Evolutionary conservation across 495 filamentous ascomycete species (phyloP).

Genomic region (Platismatia glauca): DNA sequence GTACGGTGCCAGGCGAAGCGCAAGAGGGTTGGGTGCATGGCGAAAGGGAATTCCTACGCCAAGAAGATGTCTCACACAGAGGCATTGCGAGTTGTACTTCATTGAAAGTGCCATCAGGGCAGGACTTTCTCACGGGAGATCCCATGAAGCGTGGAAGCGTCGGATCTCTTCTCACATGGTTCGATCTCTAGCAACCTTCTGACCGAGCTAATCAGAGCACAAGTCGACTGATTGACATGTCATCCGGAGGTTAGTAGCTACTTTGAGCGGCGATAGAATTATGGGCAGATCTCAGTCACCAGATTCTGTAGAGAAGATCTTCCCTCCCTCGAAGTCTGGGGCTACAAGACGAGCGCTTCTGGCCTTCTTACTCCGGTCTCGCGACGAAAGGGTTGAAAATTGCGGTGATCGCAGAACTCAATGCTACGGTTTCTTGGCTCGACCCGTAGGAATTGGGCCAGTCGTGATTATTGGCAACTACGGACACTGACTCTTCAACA

Average conservation of each 20-base stretch:
- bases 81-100: conserved; percentile 5
- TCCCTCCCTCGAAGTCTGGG: background rate
- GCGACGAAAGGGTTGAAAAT: background rate
- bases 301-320: background rate
- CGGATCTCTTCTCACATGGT: conserved; percentile 3
- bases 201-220: background rate
- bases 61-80: conserved; percentile 10
- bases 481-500: too few relatives aligned
- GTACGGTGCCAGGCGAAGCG: conserved; percentile 27
- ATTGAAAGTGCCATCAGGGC: background rate
- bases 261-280: background rate
- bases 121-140: conserved; percentile 8
- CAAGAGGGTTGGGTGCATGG: conserved; percentile 13
- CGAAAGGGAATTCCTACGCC: conserved; percentile 17
- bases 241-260: too few relatives aligned
- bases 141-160: conserved; percentile 21
- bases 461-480: too few relatives aligned
- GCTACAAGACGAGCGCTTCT: background rate
- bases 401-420: background rate
- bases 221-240: background rate
- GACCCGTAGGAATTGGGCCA: too few relatives aligned
- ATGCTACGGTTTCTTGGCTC: too few relatives aligned
- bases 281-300: background rate
- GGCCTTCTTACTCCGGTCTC: background rate
- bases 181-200: background rate